Conservation (phyloP, 495 filamentous ascomycete species). For the Aspergillus carlsbadensis region DNA sequence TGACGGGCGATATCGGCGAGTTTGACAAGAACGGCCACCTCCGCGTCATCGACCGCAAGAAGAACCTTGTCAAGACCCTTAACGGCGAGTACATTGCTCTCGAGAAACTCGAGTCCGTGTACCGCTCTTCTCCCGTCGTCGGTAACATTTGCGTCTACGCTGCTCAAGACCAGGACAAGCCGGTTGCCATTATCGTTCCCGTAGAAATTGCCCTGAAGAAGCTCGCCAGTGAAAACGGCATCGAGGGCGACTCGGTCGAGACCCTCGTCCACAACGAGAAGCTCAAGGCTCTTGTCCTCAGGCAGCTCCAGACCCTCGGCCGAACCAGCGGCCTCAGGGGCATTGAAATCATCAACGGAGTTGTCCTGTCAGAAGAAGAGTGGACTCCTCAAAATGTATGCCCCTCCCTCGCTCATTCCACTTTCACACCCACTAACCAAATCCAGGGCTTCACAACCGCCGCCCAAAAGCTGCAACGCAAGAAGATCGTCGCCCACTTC, state of each 20-base stretch:
- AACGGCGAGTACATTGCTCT: conserved; percentile 98
- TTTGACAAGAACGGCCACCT: conserved; percentile 80
- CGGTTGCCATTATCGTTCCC: conserved; percentile 92
- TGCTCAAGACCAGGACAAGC: conserved; percentile 74
- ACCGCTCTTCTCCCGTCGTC: conserved; percentile 80
- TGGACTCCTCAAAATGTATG: conserved; percentile 97
- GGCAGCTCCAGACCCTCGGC: conserved; percentile 76
- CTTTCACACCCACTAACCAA: conserved; percentile 16
- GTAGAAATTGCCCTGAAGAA: conserved; percentile 82
- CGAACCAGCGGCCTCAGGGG: conserved; percentile 72
- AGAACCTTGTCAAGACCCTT: conserved; percentile 94
- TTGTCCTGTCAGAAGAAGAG: conserved; percentile 91
- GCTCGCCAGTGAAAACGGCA: conserved; percentile 68
- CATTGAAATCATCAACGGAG: conserved; percentile 91
- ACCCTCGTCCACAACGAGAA: conserved; percentile 81
- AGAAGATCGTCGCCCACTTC: conserved; percentile 49
- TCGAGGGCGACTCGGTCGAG: conserved; percentile 70
- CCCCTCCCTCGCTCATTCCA: conserved; percentile 12
- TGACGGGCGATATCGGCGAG: conserved; percentile 92
- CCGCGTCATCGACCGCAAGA: conserved; percentile 93
- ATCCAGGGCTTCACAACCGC: conserved; percentile 52
- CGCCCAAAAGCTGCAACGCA: conserved; percentile 57
- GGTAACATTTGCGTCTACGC: conserved; percentile 96
- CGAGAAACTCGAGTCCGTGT: conserved; percentile 97
- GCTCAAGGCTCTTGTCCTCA: conserved; percentile 72